A percentile compares a stretch with the other conserved stretches of the same genome.
Evolutionary conservation across 2,329 filamentous ascomycete genomes (phyloP).

Genomic region (Arthroderma sp.): DNA sequence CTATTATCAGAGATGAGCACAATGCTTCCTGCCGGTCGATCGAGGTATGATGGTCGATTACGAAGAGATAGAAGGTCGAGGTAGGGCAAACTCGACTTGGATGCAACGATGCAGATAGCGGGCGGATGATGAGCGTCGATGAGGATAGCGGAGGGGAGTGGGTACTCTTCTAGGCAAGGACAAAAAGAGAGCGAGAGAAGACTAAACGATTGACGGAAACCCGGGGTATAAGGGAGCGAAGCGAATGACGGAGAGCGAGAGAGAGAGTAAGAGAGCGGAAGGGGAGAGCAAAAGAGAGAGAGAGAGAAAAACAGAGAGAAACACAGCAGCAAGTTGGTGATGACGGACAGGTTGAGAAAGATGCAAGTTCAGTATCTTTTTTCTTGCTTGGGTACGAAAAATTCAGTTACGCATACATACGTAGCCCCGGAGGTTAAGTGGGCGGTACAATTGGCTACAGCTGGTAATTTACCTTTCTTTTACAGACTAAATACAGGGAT

Average conservation of each 20-base stretch:
- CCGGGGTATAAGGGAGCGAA: not conserved
- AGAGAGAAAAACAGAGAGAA: not conserved
- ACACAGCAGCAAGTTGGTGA: not conserved
- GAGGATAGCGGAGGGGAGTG: not conserved
- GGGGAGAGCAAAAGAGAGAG: not conserved
- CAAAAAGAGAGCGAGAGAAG: not conserved
- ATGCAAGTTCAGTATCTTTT: no score
- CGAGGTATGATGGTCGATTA: not conserved
- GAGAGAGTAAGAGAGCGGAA: not conserved
- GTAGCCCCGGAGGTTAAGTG: no score
- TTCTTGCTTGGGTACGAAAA: no score
- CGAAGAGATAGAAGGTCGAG: slow-evolving; percentile 5
- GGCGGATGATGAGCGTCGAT: not conserved
- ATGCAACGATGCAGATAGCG: not conserved
- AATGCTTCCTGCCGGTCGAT: no score
- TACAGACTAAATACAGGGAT: no score
- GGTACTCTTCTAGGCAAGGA: not conserved
- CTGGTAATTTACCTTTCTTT: no score
- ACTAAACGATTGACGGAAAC: not conserved
- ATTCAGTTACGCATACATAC: no score
- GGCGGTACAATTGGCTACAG: no score
- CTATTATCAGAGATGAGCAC: no score
- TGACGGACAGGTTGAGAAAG: no score
- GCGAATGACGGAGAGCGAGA: not conserved
- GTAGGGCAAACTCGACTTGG: not conserved